Evolutionary conservation across 2,329 filamentous ascomycete species (phyloP), one percentile per base, ranked within the genome.

Genomic region (Aspergillus jensenii): DNA sequence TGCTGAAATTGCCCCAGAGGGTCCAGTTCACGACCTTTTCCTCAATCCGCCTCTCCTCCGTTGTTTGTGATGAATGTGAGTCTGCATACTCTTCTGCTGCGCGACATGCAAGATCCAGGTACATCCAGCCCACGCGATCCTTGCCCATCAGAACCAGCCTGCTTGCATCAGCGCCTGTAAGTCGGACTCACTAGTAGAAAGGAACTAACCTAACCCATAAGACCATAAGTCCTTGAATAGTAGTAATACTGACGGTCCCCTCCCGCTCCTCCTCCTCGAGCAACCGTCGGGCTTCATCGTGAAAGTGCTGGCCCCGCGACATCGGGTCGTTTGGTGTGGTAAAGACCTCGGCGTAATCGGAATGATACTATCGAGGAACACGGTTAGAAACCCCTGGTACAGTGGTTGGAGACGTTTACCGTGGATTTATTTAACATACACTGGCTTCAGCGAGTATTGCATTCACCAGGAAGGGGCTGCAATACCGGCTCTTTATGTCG

Each of bases 391-490:
- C n/a, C 27, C 21, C 27, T 50, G 7, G 25, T 9, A 7, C 21
- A 27, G 25, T 14, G 21, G 44, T n/a, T 19, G 23, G 40, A 27
- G 39, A 44, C 31, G 21, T 23, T 54, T 23, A 8, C 21, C 12
- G 17, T 21, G 33, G 40, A 43, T n/a, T 48, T 33, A 53, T 40
- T 15, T 12, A 33, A 67, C 71, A 57, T 64, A 72, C 71, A 64
- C 71, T 70, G 35, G 70, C 68, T 51, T 71, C 67, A 12, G 68
- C 62, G 1, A 74, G 61, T 23, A 74, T 70, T n/a, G 66, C 63
- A 58, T 74, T 74, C 25, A 74, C 72, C 43, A 74, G 61, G 44
- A 71, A 73, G 2, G 71, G 67, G 1, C 71, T 71, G 59, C 72
- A 74, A 50, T 68, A 73, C 9, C 47, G 59, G 9, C 63, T 67